Conservation (phyloP, 441 rosid species). For the Euphorbia celastroides region DNA sequence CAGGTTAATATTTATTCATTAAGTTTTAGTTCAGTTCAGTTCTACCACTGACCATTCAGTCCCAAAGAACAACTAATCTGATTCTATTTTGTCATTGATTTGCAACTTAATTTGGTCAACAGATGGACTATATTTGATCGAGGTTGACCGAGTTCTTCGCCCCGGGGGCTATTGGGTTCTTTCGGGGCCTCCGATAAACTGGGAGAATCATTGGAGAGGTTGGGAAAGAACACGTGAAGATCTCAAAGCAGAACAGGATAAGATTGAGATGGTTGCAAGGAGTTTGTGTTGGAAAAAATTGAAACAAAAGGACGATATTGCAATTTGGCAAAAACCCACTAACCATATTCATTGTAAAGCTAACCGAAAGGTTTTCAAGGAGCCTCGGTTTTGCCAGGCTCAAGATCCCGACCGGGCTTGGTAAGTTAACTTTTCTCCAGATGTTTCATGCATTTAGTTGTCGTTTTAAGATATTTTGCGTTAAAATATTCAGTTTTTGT, state of each 20-base stretch:
- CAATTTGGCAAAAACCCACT: slow-evolving; percentile 78
- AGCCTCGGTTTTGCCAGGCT: slow-evolving; percentile 37
- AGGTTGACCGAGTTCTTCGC: slow-evolving; percentile 71
- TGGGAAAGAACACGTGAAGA: slow-evolving; percentile 68
- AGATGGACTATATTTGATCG: slow-evolving; percentile 79
- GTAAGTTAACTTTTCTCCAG: slow-evolving; percentile 22
- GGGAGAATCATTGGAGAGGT: slow-evolving; percentile 59
- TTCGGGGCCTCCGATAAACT: slow-evolving; percentile 83
- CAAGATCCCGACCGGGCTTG: slow-evolving; percentile 67
- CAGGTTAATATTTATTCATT: too few species aligned
- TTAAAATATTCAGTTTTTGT: too few species aligned
- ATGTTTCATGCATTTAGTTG: not conserved
- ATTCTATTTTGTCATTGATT: too few species aligned
- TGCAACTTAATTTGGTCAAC: slow-evolving; percentile 12
- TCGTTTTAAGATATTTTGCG: not conserved
- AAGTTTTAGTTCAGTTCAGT: too few species aligned
- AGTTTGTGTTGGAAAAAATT: slow-evolving; percentile 74
- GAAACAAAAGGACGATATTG: slow-evolving; percentile 58
- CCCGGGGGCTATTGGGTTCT: slow-evolving; percentile 94
- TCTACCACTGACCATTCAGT: too few species aligned
- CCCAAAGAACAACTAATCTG: too few species aligned
- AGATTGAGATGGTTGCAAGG: slow-evolving; percentile 56
- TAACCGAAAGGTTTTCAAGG: slow-evolving; percentile 26
- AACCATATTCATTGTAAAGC: slow-evolving; percentile 50
- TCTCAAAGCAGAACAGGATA: slow-evolving; percentile 52